Evolutionary conservation across 495 filamentous ascomycete species (phyloP).

Genomic region (Xylaria scruposa): DNA sequence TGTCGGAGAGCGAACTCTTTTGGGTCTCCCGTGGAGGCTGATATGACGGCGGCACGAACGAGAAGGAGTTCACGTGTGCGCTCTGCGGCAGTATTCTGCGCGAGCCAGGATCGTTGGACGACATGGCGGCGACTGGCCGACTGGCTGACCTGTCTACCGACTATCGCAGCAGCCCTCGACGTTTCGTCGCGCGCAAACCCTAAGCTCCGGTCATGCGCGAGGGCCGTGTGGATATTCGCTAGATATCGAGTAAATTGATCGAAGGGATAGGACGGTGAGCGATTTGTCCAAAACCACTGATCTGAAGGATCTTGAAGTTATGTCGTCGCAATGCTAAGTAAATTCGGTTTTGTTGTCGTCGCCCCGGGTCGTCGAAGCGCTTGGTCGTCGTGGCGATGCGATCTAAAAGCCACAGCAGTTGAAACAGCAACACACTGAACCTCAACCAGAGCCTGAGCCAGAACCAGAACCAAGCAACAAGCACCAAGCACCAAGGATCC

Average conservation of each 20-base stretch:
- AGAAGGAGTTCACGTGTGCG: constrained; percentile 62
- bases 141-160: neutral
- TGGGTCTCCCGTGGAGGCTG: constrained; percentile 68
- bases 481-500: neutral
- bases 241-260: neutral
- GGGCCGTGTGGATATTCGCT: neutral
- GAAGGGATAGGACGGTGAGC: neutral
- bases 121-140: constrained; percentile 38
- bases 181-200: constrained; percentile 21
- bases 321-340: constrained; percentile 6
- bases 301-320: neutral
- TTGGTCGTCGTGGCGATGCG: constrained; percentile 1
- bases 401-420: constrained; percentile 7
- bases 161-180: constrained; percentile 23
- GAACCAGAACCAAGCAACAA: neutral
- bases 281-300: neutral
- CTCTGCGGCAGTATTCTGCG: constrained; percentile 65
- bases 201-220: constrained; percentile 23
- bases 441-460: neutral
- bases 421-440: neutral
- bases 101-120: constrained; percentile 63
- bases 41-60: constrained; percentile 62
- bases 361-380: neutral
- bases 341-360: neutral
- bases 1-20: constrained; percentile 60